Percentiles rank a stretch among this genome's conserved stretches.
phyloP scores from a whole-genome alignment of 371 early-diverging fungal genomes.

The Coemansia sp. region DNA sequence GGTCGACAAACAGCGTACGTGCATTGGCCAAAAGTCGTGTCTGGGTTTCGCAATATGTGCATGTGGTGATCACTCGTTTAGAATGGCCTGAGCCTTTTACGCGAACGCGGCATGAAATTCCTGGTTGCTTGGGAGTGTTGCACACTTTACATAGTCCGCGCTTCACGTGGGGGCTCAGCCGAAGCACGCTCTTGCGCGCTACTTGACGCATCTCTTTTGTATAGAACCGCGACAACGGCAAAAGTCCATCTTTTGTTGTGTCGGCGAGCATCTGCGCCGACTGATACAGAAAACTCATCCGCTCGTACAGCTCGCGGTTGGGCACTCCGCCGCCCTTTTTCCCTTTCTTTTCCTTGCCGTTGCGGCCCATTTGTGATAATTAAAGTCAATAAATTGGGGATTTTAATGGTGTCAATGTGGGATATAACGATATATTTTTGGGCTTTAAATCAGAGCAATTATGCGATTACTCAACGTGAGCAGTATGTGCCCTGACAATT shows the following conservation, averaged over 20 bases:
- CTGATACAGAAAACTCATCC: slow-evolving; percentile 52
- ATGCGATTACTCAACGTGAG: slow-evolving; percentile 1
- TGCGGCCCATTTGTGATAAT: neutral
- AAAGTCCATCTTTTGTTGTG: neutral
- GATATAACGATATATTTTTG: neutral
- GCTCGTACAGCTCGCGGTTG: slow-evolving; percentile 47
- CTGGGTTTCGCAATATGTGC: slow-evolving; percentile 31
- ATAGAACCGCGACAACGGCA: slow-evolving; percentile 46
- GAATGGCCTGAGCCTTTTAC: slow-evolving; percentile 27
- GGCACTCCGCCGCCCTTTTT: slow-evolving; percentile 32
- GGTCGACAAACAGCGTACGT: slow-evolving; percentile 45
- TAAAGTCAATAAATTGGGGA: neutral
- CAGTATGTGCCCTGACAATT: neutral
- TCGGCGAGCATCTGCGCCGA: slow-evolving; percentile 40
- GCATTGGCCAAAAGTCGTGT: slow-evolving; percentile 27
- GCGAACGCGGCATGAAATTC: slow-evolving; percentile 37
- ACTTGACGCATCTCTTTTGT: slow-evolving; percentile 47
- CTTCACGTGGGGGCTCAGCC: slow-evolving; percentile 49
- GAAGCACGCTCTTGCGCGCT: slow-evolving; percentile 47
- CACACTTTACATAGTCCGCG: slow-evolving; percentile 43
- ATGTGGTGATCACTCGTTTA: slow-evolving; percentile 34
- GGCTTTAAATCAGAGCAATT: neutral
- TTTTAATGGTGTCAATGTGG: neutral
- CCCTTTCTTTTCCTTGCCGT: slow-evolving; percentile 18
- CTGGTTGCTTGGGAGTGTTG: slow-evolving; percentile 39